Conservation (phyloP, 2,329 filamentous ascomycete genomes). For the Exophiala viscosa region DNA sequence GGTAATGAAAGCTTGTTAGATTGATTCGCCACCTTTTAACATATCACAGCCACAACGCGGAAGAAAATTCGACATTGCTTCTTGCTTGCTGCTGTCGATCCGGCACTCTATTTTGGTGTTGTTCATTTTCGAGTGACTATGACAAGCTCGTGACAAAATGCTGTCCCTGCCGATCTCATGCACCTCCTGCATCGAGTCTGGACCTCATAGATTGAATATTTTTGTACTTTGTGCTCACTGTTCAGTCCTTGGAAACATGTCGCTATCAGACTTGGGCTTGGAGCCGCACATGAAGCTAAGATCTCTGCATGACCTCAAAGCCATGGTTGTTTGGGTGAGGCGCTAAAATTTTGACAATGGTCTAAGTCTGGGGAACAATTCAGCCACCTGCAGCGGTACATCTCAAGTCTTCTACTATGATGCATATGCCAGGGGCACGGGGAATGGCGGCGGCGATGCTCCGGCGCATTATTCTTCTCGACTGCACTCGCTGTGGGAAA, state of each 20-base stretch:
- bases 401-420: not conserved
- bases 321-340: not conserved
- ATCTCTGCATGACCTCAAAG: not conserved
- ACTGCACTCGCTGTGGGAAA: too few species aligned
- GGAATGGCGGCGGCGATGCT: not conserved
- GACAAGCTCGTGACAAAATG: too few species aligned
- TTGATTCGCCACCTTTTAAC: too few species aligned
- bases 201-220: too few species aligned
- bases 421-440: slow-evolving; percentile 3
- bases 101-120: too few species aligned
- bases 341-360: slow-evolving; percentile 1
- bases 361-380: slow-evolving; percentile 15
- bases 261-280: slow-evolving; percentile 1
- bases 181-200: too few species aligned
- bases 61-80: too few species aligned
- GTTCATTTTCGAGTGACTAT: too few species aligned
- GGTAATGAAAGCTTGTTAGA: too few species aligned
- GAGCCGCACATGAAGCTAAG: slow-evolving; percentile 17
- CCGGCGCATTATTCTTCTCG: not conserved
- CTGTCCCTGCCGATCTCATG: too few species aligned
- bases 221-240: not conserved
- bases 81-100: not conserved
- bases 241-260: not conserved
- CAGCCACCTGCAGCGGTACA: slow-evolving; percentile 7
- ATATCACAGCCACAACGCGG: too few species aligned